Evolutionary conservation across 2,329 filamentous ascomycete species (phyloP), one percentile per base, ranked within the genome.

Genomic region (Paecilomyces niveus): DNA sequence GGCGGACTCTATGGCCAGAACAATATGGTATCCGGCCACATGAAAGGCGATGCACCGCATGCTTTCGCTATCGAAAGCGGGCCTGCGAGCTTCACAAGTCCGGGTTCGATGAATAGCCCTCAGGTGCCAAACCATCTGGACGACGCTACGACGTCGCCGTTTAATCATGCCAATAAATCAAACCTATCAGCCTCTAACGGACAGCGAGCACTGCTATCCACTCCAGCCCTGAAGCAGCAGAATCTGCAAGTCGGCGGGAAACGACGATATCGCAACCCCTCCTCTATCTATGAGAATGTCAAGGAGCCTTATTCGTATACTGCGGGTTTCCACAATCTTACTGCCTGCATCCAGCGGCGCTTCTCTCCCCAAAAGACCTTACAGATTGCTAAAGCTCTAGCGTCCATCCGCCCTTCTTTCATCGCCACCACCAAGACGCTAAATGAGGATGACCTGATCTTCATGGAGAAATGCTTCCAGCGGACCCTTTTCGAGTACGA

Each of bases 381-480:
- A 24, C 86, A 88, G 59, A 96, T 97, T 64, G 92, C 91, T 59
- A 90, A 92, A 75, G 89, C 92, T 0, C 82, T 99, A 56, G 89
- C 90, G 6, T 91, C 89, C 52, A 96, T 97, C 65, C 88, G 94
- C 7, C 93, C 94, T 1, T 94, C 92, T 0, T 94, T 99, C 70
- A 93, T 97, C 62, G 88, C 92, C 10, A 95, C 91, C 62, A 96
- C 90, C 21, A 89, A 90, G 68, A 92, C 90, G n/a, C 79, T 97
- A 61, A 92, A 91, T 63, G 82, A 87, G 18, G 88, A 94, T 67
- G 94, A 99, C 73, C 80, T 97, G 29, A 87, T 99, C 22, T 97
- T 97, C 73, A 96, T 96, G 89, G 94, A 99, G 73, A 96, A 96
- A 76, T 95, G 90, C 68, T 91, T 97, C 70, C 94, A 99, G 74